These are phyloP conservation scores for Ulota crispa DNA, from an alignment of 225 moss, liverwort and hornwort genomes.

Conservation along the genomic window DNA sequence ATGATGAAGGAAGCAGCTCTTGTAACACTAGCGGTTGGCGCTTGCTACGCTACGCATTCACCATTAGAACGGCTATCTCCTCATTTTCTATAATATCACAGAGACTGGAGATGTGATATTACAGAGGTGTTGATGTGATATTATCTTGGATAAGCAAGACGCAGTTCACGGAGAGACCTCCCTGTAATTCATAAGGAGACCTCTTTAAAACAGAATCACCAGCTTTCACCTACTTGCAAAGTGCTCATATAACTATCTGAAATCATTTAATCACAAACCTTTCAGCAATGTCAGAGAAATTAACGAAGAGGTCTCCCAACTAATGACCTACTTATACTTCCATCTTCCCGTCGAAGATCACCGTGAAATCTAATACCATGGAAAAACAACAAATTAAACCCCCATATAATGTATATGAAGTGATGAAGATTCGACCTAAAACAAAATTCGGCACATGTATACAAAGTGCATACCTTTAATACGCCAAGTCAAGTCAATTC, in stretches of 20 bases:
- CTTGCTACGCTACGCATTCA: too few species aligned
- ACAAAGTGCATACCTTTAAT: background rate
- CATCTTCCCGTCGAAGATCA: background rate
- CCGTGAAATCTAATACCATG: background rate
- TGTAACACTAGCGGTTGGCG: background rate
- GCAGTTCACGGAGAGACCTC: background rate
- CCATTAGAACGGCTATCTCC: too few species aligned
- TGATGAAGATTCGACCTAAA: background rate
- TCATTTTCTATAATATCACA: too few species aligned
- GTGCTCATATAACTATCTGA: background rate
- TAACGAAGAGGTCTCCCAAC: background rate
- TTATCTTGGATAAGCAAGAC: background rate
- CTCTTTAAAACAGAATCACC: background rate
- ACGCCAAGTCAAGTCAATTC: background rate
- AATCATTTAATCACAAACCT: background rate
- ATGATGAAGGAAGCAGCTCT: background rate
- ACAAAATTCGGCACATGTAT: background rate
- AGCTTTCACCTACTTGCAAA: background rate
- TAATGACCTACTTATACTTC: background rate
- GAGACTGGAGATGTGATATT: too few species aligned
- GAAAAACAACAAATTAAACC: background rate
- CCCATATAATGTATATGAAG: background rate
- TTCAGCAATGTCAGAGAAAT: background rate
- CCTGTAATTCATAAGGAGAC: background rate
- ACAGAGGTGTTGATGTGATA: too few species aligned